These are phyloP conservation scores for Macrolepiota fuliginosa DNA, from an alignment of 768 basidiomycete species.

Conservation along the genomic window DNA sequence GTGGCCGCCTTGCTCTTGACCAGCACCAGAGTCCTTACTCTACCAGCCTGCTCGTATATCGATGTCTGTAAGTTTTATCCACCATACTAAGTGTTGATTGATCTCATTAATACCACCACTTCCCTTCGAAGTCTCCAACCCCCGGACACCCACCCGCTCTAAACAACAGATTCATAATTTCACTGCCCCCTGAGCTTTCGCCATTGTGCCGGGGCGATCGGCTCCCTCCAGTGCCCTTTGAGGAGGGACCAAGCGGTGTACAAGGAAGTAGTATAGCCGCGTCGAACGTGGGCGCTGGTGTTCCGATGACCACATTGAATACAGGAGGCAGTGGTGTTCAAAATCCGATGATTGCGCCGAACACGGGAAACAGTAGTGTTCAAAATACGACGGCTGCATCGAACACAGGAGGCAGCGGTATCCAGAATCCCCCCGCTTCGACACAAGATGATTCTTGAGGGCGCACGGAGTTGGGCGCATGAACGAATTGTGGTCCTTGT, in stretches of 20 bases:
- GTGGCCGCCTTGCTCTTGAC: no score
- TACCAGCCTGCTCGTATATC: not conserved
- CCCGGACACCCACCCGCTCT: not conserved
- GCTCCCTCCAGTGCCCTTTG: not conserved
- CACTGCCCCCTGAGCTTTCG: constrained; percentile 1
- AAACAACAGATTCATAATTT: not conserved
- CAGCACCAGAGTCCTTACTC: no score
- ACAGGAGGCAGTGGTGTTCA: not conserved
- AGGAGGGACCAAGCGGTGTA: not conserved
- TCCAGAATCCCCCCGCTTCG: not conserved
- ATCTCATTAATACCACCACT: not conserved
- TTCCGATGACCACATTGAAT: not conserved
- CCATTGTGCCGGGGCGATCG: not conserved
- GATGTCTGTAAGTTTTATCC: not conserved
- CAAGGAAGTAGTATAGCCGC: not conserved
- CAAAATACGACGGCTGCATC: not conserved
- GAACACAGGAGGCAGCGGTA: not conserved
- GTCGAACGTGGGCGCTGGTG: not conserved
- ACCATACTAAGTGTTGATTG: not conserved
- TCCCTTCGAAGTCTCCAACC: not conserved
- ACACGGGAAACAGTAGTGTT: not conserved
- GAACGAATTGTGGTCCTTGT: not conserved
- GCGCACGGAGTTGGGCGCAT: not conserved
- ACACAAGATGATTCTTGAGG: not conserved
- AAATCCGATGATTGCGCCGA: no score